phyloP scores from a whole-genome alignment of 257 asterid genomes.

The Solanum corneliomulleri region DNA sequence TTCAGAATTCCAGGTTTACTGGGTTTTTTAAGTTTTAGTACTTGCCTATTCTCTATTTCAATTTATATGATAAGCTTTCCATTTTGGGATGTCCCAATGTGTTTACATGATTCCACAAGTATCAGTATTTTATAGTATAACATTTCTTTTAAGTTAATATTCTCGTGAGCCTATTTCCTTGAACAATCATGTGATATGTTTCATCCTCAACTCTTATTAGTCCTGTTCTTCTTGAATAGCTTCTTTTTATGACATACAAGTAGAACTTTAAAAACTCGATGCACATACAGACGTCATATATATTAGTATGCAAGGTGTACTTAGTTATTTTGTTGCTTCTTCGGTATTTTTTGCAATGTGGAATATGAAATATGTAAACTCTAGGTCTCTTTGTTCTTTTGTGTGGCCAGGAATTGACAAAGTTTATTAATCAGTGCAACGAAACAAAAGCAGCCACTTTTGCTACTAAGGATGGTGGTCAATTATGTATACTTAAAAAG shows the following conservation, averaged over 20 bases:
- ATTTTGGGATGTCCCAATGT: not conserved
- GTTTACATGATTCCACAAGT: not conserved
- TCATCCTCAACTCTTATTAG: not conserved
- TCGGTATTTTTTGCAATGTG: not conserved
- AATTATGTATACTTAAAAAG: constrained; percentile 51
- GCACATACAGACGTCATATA: not conserved
- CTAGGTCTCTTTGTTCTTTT: not conserved
- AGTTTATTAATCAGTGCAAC: constrained; percentile 38
- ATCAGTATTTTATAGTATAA: not conserved
- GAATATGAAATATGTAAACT: not conserved
- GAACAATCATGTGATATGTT: not conserved
- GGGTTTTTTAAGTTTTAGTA: not conserved
- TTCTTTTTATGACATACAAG: not conserved
- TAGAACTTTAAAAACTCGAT: not conserved
- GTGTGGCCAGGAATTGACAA: constrained; percentile 26
- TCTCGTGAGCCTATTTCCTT: not conserved
- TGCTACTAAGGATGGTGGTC: constrained; percentile 94
- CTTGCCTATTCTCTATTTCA: not conserved
- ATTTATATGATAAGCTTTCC: not conserved
- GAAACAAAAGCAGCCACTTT: constrained; percentile 53
- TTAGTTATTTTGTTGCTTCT: not conserved
- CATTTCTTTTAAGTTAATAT: not conserved
- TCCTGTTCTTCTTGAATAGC: not conserved
- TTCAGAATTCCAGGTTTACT: not conserved
- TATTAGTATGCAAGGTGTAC: not conserved